Percentiles rank a stretch among this genome's conserved stretches.
These are phyloP conservation scores for Cyclaneusma minus DNA, from an alignment of 2,329 filamentous ascomycete genomes.

Conservation along the genomic window DNA sequence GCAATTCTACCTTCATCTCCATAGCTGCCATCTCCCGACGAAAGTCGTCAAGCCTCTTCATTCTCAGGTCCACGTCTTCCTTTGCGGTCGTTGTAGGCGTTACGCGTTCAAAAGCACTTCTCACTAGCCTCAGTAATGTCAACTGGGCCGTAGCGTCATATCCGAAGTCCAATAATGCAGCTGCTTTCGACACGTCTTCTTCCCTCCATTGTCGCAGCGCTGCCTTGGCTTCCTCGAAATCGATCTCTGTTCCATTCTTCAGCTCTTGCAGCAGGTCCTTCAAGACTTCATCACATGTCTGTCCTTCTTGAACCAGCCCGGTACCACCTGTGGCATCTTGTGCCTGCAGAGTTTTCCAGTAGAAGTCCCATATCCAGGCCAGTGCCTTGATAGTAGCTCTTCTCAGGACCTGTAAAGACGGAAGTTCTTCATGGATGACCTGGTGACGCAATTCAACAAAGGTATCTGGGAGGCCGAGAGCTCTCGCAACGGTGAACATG, in stretches of 20 bases:
- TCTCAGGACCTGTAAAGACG: conserved; percentile 57
- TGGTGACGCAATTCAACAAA: conserved; percentile 86
- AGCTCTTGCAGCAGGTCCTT: not conserved
- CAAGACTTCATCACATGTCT: not conserved
- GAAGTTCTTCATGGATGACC: conserved; percentile 78
- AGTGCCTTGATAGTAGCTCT: conserved; percentile 55
- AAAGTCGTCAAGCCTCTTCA: conserved; percentile 9
- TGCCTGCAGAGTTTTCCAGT: conserved; percentile 48
- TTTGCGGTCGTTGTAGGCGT: conserved; percentile 2
- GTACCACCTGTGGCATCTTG: too few relatives aligned
- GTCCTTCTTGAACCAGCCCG: not conserved
- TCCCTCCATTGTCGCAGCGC: conserved; percentile 8
- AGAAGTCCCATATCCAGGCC: conserved; percentile 78
- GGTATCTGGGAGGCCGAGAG: conserved; percentile 53
- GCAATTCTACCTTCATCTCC: conserved; percentile 8
- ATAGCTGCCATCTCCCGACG: conserved; percentile 6
- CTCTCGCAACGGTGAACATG: conserved; percentile 58
- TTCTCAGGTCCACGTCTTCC: conserved; percentile 9
- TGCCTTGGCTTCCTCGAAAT: conserved; percentile 11
- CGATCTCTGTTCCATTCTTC: conserved; percentile 1
- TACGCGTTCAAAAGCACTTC: too few relatives aligned
- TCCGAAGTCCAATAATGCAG: conserved; percentile 1
- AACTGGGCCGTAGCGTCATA: too few relatives aligned
- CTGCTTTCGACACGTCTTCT: conserved; percentile 9
- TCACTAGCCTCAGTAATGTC: too few relatives aligned